phyloP scores from a whole-genome alignment of 139 green algal species.

The Tetraselmis striata region DNA sequence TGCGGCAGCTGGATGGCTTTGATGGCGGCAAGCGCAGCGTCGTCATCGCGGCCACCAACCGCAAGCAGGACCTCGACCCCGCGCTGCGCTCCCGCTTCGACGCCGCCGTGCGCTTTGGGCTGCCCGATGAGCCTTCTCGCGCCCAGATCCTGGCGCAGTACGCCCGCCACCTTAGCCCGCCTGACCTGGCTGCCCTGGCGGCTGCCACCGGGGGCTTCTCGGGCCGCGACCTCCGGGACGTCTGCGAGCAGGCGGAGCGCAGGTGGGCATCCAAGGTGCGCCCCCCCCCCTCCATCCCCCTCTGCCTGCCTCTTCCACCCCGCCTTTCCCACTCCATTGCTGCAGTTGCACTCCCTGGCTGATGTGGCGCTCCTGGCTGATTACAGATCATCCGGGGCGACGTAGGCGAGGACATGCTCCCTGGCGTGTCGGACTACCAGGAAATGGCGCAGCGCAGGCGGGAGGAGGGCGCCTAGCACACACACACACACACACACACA shows the following conservation, averaged over 20 bases:
- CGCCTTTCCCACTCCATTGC: no score
- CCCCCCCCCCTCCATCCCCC: background rate
- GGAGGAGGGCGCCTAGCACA: no score
- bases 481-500: no score
- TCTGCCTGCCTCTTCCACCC: no score
- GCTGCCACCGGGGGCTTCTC: constrained; percentile 48
- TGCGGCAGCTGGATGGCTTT: constrained; percentile 81
- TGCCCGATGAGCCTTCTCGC: constrained; percentile 57
- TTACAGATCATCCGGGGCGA: constrained; percentile 59
- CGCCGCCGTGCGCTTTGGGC: constrained; percentile 54
- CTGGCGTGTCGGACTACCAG: constrained; percentile 45
- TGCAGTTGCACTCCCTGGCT: no score
- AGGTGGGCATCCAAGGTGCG: constrained; percentile 73
- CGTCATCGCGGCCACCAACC: constrained; percentile 86
- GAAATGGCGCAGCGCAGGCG: background rate
- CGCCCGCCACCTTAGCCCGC: constrained; percentile 59
- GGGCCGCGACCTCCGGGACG: constrained; percentile 77
- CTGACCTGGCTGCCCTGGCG: constrained; percentile 45
- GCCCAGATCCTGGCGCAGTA: constrained; percentile 72
- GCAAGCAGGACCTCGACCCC: constrained; percentile 75
- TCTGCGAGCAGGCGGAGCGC: constrained; percentile 79
- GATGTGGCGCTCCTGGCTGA: no score
- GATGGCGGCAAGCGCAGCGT: constrained; percentile 33
- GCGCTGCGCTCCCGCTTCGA: constrained; percentile 73
- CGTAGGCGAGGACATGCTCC: constrained; percentile 40